Percentiles rank a stretch among this genome's conserved stretches.
These are phyloP conservation scores for Fusarium brevicatenulatum DNA, from an alignment of 2,329 filamentous ascomycete species.

Conservation along the genomic window DNA sequence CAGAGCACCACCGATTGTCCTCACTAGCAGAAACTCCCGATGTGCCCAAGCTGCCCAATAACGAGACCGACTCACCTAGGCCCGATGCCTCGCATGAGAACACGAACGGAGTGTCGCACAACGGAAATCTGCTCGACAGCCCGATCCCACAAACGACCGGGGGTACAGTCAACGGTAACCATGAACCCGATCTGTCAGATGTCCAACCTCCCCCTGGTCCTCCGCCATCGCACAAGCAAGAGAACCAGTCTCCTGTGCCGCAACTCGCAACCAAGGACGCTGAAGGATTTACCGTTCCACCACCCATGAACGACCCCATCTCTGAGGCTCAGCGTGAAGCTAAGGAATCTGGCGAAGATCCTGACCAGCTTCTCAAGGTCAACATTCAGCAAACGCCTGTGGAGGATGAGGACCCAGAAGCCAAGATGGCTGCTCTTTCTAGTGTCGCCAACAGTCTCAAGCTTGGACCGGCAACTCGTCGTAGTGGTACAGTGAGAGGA, in stretches of 20 bases:
- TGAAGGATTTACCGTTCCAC: constrained; percentile 81
- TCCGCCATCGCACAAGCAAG: constrained; percentile 56
- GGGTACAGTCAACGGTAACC: constrained; percentile 59
- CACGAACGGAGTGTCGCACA: constrained; percentile 56
- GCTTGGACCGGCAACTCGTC: constrained; percentile 72
- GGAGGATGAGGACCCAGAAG: constrained; percentile 79
- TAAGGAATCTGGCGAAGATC: constrained; percentile 62
- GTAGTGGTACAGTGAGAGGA: constrained; percentile 81
- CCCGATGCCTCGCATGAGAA: constrained; percentile 52
- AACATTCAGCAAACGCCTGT: constrained; percentile 84
- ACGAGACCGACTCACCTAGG: constrained; percentile 41
- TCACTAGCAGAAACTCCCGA: constrained; percentile 68
- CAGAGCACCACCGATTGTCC: constrained; percentile 64
- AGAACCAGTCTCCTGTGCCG: constrained; percentile 49
- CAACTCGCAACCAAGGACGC: constrained; percentile 66
- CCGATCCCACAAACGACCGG: constrained; percentile 45
- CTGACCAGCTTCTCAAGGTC: constrained; percentile 78
- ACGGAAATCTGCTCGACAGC: constrained; percentile 45
- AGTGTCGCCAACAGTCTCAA: constrained; percentile 80
- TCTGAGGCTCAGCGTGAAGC: constrained; percentile 77
- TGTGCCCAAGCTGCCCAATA: constrained; percentile 44
- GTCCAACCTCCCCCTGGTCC: constrained; percentile 63
- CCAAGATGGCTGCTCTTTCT: constrained; percentile 76
- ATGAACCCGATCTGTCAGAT: constrained; percentile 59
- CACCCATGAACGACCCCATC: constrained; percentile 70